phyloP scores from a whole-genome alignment of 805 yeast species.

The Danielia oregonensis region DNA sequence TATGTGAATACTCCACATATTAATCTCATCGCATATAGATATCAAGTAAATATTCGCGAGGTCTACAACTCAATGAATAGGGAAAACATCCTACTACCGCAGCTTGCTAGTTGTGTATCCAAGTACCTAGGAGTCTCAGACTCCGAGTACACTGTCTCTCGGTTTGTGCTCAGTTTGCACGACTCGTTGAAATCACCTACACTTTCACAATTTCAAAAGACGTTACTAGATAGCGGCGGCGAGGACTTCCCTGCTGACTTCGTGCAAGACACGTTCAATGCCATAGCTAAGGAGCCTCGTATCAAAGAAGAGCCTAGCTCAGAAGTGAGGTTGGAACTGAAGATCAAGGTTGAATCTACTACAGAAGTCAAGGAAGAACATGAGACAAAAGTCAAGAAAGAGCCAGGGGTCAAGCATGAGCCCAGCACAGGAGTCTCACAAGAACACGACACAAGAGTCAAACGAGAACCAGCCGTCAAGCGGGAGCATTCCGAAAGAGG shows the following conservation, averaged over 20 bases:
- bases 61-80: conserved; percentile 1
- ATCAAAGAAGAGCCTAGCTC: not conserved
- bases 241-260: conserved; percentile 36
- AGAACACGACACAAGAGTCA: too few species aligned
- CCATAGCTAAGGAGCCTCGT: not conserved
- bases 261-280: conserved; percentile 15
- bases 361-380: not conserved
- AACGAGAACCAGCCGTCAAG: conserved; percentile 3
- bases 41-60: too few species aligned
- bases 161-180: conserved; percentile 24
- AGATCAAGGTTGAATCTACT: conserved; percentile 2
- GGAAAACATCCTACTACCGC: conserved; percentile 1
- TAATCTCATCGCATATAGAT: too few species aligned
- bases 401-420: not conserved
- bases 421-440: not conserved
- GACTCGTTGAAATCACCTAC: conserved; percentile 12
- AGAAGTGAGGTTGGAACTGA: not conserved
- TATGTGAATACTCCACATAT: too few species aligned
- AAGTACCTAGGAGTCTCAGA: conserved; percentile 10
- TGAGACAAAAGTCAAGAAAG: not conserved
- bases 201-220: conserved; percentile 10
- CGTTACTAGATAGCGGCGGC: conserved; percentile 35
- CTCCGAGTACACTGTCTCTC: conserved; percentile 22
- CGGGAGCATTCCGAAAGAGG: conserved; percentile 1
- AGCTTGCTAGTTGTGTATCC: conserved; percentile 8